A percentile compares a stretch with the other conserved stretches of the same genome.
Conservation (phyloP, 306 rosid genomes). For the Astragalus glycyphyllos region DNA sequence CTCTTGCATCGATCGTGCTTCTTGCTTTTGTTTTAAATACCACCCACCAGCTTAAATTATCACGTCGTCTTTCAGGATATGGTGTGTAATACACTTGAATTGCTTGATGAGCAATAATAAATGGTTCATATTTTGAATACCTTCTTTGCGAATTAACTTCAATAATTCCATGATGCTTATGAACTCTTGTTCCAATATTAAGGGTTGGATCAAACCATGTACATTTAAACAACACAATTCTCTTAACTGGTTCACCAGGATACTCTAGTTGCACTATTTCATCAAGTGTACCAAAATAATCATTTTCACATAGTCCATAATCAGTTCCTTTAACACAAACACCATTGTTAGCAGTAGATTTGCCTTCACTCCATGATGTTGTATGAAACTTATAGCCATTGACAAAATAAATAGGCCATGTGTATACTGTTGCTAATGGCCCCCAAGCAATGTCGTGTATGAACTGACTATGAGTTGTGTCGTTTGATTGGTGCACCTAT, state of each 20-base stretch:
- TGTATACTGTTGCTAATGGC: too few species aligned
- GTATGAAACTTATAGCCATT: too few species aligned
- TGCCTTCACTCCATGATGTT: background rate
- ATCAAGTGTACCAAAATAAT: constrained; percentile 6
- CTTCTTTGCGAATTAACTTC: constrained; percentile 9
- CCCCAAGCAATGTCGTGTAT: too few species aligned
- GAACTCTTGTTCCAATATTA: background rate
- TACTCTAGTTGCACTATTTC: background rate
- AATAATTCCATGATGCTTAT: constrained; percentile 9
- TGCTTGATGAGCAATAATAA: constrained; percentile 13
- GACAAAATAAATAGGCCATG: too few species aligned
- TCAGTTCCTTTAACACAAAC: background rate
- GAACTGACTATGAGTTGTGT: background rate
- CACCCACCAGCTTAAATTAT: background rate
- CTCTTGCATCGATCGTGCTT: background rate
- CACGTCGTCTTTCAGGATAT: constrained; percentile 1
- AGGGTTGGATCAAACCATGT: background rate
- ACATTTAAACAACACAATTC: background rate
- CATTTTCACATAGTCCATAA: background rate
- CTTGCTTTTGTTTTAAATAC: background rate
- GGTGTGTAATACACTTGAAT: background rate
- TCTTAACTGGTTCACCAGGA: background rate
- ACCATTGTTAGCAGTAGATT: background rate
- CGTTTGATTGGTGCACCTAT: constrained; percentile 13
- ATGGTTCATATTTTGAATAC: constrained; percentile 5